phyloP scores from a whole-genome alignment of 164 flowering plant species.

The Dillenia turbinata region DNA sequence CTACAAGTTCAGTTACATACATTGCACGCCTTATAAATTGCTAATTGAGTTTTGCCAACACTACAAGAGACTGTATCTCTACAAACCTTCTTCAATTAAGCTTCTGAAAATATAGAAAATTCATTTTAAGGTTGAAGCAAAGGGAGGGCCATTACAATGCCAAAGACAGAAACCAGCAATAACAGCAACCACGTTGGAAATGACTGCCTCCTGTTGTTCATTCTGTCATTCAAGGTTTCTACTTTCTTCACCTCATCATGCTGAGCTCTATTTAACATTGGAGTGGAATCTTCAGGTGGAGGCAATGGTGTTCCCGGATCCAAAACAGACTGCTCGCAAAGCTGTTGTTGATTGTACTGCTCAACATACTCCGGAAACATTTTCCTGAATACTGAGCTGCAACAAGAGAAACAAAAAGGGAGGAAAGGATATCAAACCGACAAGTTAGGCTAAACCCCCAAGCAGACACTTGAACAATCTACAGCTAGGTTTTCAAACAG shows the following conservation, averaged over 20 bases:
- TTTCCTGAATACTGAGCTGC: conserved; percentile 73
- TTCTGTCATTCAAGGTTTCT: conserved; percentile 25
- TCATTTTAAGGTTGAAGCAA: conserved; percentile 59
- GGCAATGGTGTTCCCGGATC: conserved; percentile 28
- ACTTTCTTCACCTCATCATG: conserved; percentile 27
- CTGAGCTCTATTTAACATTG: conserved; percentile 11
- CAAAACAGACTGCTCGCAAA: conserved; percentile 32
- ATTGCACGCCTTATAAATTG: too few species aligned
- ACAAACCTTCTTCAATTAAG: too few species aligned
- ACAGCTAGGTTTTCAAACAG: too few species aligned
- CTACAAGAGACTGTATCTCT: too few species aligned
- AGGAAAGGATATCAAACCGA: background rate
- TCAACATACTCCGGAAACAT: conserved; percentile 93
- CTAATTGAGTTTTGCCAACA: too few species aligned
- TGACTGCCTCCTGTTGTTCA: conserved; percentile 39
- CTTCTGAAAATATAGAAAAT: too few species aligned
- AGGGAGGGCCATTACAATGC: conserved; percentile 81
- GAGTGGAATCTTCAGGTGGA: conserved; percentile 21
- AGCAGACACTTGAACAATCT: too few species aligned
- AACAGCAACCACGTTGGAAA: conserved; percentile 80
- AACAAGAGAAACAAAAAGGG: conserved; percentile 5
- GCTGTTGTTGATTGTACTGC: conserved; percentile 67
- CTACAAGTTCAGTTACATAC: too few species aligned
- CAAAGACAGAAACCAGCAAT: conserved; percentile 63
- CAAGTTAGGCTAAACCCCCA: too few species aligned